Evolutionary conservation across 2,329 filamentous ascomycete genomes (phyloP).

Genomic region (Apiospora rasikravindrae): DNA sequence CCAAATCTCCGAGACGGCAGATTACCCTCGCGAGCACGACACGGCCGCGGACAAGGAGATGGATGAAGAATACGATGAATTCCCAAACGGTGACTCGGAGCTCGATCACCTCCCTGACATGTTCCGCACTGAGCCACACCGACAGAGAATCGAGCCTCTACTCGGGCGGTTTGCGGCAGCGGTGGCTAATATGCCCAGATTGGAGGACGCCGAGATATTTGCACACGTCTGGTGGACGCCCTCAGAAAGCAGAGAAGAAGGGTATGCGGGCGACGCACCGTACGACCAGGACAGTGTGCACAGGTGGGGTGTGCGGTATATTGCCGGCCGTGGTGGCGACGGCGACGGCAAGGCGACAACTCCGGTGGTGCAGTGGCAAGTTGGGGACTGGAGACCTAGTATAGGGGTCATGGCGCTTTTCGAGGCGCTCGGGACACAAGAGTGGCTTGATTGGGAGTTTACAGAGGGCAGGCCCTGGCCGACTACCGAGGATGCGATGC

Average conservation of each 20-base stretch:
- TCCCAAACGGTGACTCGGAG: slow-evolving; percentile 22
- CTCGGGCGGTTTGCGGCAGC: slow-evolving; percentile 31
- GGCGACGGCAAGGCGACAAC: background rate
- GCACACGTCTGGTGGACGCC: slow-evolving; percentile 30
- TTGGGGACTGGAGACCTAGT: slow-evolving; percentile 33
- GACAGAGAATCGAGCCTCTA: slow-evolving; percentile 31
- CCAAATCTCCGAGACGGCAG: slow-evolving; percentile 28
- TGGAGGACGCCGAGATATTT: slow-evolving; percentile 34
- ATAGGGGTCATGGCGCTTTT: slow-evolving; percentile 28
- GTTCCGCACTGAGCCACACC: slow-evolving; percentile 31
- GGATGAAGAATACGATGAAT: slow-evolving; percentile 22
- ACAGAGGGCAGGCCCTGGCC: background rate
- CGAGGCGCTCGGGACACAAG: slow-evolving; percentile 28
- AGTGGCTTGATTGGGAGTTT: slow-evolving; percentile 30
- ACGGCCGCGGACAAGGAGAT: slow-evolving; percentile 25
- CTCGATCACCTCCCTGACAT: slow-evolving; percentile 25
- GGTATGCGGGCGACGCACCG: slow-evolving; percentile 19
- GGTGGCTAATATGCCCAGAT: slow-evolving; percentile 29
- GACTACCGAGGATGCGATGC: background rate
- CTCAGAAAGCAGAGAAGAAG: slow-evolving; percentile 25
- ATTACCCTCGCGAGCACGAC: slow-evolving; percentile 28
- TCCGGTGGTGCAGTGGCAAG: slow-evolving; percentile 31
- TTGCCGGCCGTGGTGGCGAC: slow-evolving; percentile 21
- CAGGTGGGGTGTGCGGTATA: slow-evolving; percentile 31
- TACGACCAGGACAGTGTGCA: slow-evolving; percentile 17